phyloP scores from a whole-genome alignment of 257 asterid species.

The Nicotiana tomentosiformis region DNA sequence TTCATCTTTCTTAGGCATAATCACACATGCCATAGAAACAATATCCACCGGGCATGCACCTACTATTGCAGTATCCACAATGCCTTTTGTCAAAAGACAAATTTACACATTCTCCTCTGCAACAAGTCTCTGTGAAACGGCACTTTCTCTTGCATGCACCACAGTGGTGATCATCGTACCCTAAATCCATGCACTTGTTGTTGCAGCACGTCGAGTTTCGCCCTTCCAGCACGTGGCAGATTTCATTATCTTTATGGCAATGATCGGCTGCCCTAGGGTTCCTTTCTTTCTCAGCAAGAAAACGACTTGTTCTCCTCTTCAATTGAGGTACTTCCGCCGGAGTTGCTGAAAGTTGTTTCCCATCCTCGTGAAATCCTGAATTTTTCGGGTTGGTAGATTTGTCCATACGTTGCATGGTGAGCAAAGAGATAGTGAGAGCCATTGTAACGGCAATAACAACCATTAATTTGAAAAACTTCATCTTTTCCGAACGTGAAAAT shows the following conservation, averaged over 20 bases:
- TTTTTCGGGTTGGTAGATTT: neutral
- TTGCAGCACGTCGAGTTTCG: conserved; percentile 59
- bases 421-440: conserved; percentile 15
- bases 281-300: conserved; percentile 32
- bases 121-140: conserved; percentile 36
- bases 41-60: conserved; percentile 38
- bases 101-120: conserved; percentile 56
- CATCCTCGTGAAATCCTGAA: neutral
- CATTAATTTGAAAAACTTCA: conserved; percentile 18
- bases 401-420: neutral
- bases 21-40: conserved; percentile 62
- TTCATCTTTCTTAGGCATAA: conserved; percentile 31
- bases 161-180: conserved; percentile 38
- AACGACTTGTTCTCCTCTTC: conserved; percentile 30
- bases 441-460: conserved; percentile 16
- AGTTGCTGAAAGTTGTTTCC: neutral
- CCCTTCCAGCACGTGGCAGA: conserved; percentile 30
- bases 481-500: conserved; percentile 7
- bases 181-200: conserved; percentile 55
- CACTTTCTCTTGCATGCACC: conserved; percentile 66
- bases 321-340: neutral
- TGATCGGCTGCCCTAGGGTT: conserved; percentile 62
- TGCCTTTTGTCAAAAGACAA: conserved; percentile 50
- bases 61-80: conserved; percentile 44
- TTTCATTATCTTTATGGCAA: conserved; percentile 41